Evolutionary conservation across 441 rosid genomes (phyloP), one percentile per base, ranked within the genome.

Genomic region (Adansonia rubrostipa): DNA sequence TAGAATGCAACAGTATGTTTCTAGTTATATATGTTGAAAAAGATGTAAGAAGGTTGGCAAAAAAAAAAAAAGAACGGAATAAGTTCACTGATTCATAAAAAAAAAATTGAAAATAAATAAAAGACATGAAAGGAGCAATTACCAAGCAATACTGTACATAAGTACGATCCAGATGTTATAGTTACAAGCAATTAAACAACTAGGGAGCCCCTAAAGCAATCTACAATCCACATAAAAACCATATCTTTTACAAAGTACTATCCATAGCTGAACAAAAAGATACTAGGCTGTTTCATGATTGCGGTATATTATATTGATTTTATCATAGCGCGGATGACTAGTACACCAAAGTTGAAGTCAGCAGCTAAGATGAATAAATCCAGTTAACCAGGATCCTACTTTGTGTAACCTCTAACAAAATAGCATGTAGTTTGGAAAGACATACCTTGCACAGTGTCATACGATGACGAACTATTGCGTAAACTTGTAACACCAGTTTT

Each of bases 401-500:
- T 36, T 42, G n/a, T 40, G 24, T 15, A 51, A n/a, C 33, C 66
- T 48, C 71, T 51, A 61, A 70, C 47, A 19, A 74, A 76, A 53
- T 64, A 75, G 19, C 71, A 83, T 79, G 80, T n/a, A 77, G 19
- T 77, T 73, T 68, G 56, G 71, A 82, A 82, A 62, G 78, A 76
- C 77, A 77, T 88, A 94, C 98, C 98, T 88, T 94, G 99, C 71
- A 86, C 85, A 81, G 78, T 81, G 77, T 96, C 98, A 86, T 96
- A 94, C 20, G 98, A 92, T 50, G 96, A 84, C 72, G 99, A 93
- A 83, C 94, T 96, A 83, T 88, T 90, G 68, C 98, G 97, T 72
- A 94, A 84, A 86, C 94, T 96, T 77, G 93, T 90, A 68, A 88
- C 96, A 67, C 99, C 98, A 78, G 76, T 87, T 87, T 96, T 96